Evolutionary conservation across 331 rosid genomes (phyloP), one percentile per base, ranked within the genome.

Genomic region (Phaseolus coccineus): DNA sequence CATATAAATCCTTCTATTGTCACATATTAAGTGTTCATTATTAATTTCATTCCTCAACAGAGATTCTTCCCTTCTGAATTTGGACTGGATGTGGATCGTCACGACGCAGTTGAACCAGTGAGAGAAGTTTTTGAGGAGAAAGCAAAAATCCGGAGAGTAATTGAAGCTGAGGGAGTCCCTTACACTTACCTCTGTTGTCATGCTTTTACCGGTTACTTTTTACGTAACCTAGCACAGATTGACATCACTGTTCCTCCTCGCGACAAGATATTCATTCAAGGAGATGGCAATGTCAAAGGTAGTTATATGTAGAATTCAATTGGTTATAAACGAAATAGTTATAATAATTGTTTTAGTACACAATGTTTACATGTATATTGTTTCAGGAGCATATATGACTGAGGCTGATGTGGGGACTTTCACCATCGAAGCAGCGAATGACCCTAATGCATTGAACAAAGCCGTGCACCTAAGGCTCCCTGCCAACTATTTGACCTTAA

Each of bases 271-370:
- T 16, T 8, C 30, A 64, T 90, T 48, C 47, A 62, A 3, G 90
- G 91, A 75, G 89, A 87, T 72, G 94, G 94, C 57, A 87, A 90
- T 64, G 77, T 82, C 50, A 90, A 86, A 86, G 90, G 90, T 42
- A 42, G 3, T 2, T 1, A 35, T 85, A 67, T 3, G 8, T 5
- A 11, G 0, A 30, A 0, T 10, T 58, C 1, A 27, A 27, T 27
- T 13, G 12, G 5, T 28, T 30, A 27, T 4, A 35, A 35, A 35
- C 6, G 4, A 2, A 10, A 58, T 2, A 28, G 31, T 37, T 37
- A 37, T 37, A 37, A 37, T 5, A 10, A 10, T 58, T 59, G 13
- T 47, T 53, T 3, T 24, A 55, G 8, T 4, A 24, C 10, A 40
- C 10, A 66, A 25, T 5, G 10, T 51, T 15, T 31, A 28, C 4